Evolutionary conservation across 768 basidiomycete genomes (phyloP).

Genomic region (Inosperma sp.): DNA sequence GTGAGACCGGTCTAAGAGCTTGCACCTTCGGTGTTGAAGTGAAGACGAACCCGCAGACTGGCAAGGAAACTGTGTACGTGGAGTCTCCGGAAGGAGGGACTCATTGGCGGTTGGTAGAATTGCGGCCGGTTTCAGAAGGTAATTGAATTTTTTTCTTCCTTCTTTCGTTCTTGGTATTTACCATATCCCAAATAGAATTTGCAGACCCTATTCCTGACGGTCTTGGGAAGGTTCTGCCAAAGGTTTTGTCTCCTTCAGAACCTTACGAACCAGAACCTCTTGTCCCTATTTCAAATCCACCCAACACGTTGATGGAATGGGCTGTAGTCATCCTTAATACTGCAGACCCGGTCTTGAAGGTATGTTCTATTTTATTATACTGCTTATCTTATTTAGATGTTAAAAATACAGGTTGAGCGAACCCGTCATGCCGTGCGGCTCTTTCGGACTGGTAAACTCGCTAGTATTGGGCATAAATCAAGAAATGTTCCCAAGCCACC

Average conservation of each 20-base stretch:
- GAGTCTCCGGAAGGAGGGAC: slow-evolving; percentile 50
- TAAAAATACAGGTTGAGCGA: slow-evolving; percentile 51
- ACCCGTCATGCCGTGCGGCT: slow-evolving; percentile 65
- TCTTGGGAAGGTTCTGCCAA: slow-evolving; percentile 7
- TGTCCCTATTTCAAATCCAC: slow-evolving; percentile 45
- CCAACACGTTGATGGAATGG: slow-evolving; percentile 72
- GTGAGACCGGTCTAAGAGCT: slow-evolving; percentile 62
- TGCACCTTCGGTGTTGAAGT: slow-evolving; percentile 64
- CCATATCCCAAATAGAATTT: slow-evolving; percentile 41
- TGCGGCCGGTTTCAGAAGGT: slow-evolving; percentile 74
- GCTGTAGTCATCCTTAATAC: slow-evolving; percentile 77
- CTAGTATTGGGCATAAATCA: slow-evolving; percentile 58
- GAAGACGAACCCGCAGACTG: slow-evolving; percentile 33
- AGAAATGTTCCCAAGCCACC: slow-evolving; percentile 50
- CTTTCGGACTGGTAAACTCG: slow-evolving; percentile 65
- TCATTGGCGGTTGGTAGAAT: slow-evolving; percentile 61
- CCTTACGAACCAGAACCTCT: slow-evolving; percentile 39
- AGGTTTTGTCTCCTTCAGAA: slow-evolving; percentile 2
- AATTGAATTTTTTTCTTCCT: slow-evolving; percentile 4
- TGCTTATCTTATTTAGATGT: too few relatives aligned
- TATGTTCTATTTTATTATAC: slow-evolving; percentile 8
- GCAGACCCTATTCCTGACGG: slow-evolving; percentile 56
- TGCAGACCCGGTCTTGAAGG: slow-evolving; percentile 62
- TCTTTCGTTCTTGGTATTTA: neutral
- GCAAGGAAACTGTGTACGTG: slow-evolving; percentile 50